These are phyloP conservation scores for Cordyceps farinosa DNA, from an alignment of 2,329 filamentous ascomycete species.

Conservation along the genomic window DNA sequence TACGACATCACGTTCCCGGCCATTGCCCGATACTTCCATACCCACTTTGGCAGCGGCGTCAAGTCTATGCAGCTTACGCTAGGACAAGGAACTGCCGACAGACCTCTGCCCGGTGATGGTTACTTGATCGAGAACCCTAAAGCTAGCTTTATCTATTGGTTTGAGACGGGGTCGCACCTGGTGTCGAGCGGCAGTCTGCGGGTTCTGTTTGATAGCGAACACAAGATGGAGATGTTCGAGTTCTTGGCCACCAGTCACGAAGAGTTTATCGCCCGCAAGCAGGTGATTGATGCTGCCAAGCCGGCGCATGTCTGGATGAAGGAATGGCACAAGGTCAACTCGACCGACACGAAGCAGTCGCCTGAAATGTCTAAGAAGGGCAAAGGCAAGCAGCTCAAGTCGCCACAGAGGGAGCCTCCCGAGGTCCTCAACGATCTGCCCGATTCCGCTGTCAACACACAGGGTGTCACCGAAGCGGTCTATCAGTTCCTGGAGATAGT, in stretches of 20 bases:
- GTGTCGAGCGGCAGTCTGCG: constrained; percentile 73
- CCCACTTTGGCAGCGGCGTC: constrained; percentile 83
- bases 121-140: constrained; percentile 73
- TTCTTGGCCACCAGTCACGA: constrained; percentile 74
- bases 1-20: constrained; percentile 83
- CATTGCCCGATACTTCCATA: constrained; percentile 83
- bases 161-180: constrained; percentile 75
- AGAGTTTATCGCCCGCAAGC: constrained; percentile 74
- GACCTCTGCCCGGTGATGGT: constrained; percentile 56
- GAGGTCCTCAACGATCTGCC: constrained; percentile 57
- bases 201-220: constrained; percentile 73
- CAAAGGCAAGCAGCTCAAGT: constrained; percentile 57
- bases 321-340: constrained; percentile 60
- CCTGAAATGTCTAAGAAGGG: constrained; percentile 66
- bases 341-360: constrained; percentile 54
- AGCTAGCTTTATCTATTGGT: constrained; percentile 85
- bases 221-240: constrained; percentile 81
- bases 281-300: constrained; percentile 58
- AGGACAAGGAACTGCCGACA: constrained; percentile 60
- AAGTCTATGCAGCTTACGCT: constrained; percentile 81
- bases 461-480: constrained; percentile 58
- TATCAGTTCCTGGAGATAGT: constrained; percentile 65
- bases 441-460: constrained; percentile 54
- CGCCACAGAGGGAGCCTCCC: constrained; percentile 55
- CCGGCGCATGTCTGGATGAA: constrained; percentile 63